phyloP scores from a whole-genome alignment of 2,329 filamentous ascomycete species.

The Elsinoe fawcettii region DNA sequence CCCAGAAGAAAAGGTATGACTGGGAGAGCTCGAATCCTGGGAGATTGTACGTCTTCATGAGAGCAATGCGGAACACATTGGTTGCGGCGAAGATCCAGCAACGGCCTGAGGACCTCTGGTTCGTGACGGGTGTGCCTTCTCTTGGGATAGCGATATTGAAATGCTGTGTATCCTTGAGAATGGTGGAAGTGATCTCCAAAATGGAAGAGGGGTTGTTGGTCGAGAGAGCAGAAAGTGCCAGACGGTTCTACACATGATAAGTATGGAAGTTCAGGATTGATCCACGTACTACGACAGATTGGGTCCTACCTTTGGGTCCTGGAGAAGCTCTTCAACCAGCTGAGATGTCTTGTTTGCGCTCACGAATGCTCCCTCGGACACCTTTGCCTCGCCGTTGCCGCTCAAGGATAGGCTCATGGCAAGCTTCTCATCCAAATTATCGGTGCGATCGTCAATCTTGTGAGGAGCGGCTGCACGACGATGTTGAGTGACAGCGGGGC shows the following conservation, averaged over 20 bases:
- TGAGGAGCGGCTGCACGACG: constrained; percentile 5
- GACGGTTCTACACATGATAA: constrained; percentile 47
- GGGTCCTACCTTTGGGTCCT: constrained; percentile 25
- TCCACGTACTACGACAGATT: neutral
- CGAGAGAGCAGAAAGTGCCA: constrained; percentile 67
- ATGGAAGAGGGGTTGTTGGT: constrained; percentile 58
- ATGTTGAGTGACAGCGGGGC: neutral
- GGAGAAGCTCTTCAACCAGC: constrained; percentile 28
- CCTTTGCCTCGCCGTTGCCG: constrained; percentile 20
- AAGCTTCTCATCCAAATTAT: neutral
- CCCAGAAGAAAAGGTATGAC: constrained; percentile 84
- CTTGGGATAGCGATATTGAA: constrained; percentile 79
- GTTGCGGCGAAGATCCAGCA: constrained; percentile 91
- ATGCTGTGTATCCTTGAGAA: constrained; percentile 64
- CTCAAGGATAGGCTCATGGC: neutral
- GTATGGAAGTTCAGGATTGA: neutral
- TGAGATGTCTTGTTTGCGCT: constrained; percentile 25
- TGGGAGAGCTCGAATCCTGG: constrained; percentile 79
- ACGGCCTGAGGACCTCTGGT: constrained; percentile 71
- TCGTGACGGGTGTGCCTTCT: constrained; percentile 76
- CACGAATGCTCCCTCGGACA: constrained; percentile 26
- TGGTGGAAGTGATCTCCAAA: constrained; percentile 55
- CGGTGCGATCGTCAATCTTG: neutral
- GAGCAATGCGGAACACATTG: constrained; percentile 82
- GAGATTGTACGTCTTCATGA: constrained; percentile 76